Conservation (phyloP, 208 protist genomes). For the Balamuthia mandrillaris region DNA sequence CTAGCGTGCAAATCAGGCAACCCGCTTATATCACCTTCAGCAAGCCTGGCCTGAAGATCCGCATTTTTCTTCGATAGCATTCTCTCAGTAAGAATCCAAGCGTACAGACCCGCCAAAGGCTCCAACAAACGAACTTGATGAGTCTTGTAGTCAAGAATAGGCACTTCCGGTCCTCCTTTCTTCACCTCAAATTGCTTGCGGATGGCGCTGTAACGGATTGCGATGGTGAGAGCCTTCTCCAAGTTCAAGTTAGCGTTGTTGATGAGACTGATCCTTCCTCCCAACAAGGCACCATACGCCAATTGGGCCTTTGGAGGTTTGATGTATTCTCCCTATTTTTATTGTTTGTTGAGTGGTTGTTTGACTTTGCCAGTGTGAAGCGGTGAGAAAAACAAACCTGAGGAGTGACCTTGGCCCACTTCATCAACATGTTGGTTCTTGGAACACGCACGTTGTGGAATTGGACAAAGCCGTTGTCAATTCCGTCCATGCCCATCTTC, state of each 20-base stretch:
- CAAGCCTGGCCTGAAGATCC: slow-evolving; percentile 12
- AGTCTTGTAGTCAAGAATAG: slow-evolving; percentile 46
- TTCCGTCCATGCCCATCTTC: slow-evolving; percentile 63
- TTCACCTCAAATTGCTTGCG: slow-evolving; percentile 46
- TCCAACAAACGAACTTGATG: slow-evolving; percentile 32
- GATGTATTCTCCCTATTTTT: slow-evolving; percentile 34
- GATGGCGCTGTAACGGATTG: slow-evolving; percentile 56
- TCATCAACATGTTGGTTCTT: slow-evolving; percentile 47
- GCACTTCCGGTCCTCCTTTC: background rate
- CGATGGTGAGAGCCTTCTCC: background rate
- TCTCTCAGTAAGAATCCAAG: background rate
- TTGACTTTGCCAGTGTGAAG: too few species aligned
- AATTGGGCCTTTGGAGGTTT: slow-evolving; percentile 26
- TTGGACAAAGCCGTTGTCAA: slow-evolving; percentile 67
- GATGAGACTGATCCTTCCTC: slow-evolving; percentile 9
- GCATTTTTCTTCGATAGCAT: background rate
- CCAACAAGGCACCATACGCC: slow-evolving; percentile 32
- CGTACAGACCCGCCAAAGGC: background rate
- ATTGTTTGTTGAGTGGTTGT: too few species aligned
- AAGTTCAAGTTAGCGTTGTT: background rate
- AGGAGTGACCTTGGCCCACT: slow-evolving; percentile 44
- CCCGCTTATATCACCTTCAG: background rate
- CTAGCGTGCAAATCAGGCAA: slow-evolving; percentile 17
- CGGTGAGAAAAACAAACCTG: slow-evolving; percentile 1
- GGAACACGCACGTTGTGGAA: slow-evolving; percentile 64